phyloP scores from a whole-genome alignment of 257 asterid genomes.

The Striga asiatica region DNA sequence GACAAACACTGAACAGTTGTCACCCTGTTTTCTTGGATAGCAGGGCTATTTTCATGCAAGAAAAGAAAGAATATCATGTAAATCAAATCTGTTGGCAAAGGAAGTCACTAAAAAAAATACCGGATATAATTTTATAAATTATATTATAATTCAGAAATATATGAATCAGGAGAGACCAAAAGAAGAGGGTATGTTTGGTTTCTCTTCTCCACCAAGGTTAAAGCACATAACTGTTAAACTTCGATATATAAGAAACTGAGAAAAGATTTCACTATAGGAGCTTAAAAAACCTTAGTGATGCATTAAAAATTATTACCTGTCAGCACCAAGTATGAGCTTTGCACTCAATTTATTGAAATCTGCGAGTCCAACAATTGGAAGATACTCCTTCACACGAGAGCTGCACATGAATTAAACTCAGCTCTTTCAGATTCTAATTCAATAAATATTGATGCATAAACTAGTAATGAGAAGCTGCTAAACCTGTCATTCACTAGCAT shows the following conservation, averaged over 20 bases:
- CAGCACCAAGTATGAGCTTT: slow-evolving; percentile 84
- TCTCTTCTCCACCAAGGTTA: slow-evolving; percentile 1
- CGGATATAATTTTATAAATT: background rate
- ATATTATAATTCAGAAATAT: background rate
- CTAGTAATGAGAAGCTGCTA: background rate
- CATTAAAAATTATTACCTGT: slow-evolving; percentile 43
- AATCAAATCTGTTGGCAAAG: slow-evolving; percentile 1
- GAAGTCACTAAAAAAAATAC: background rate
- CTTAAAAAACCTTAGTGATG: background rate
- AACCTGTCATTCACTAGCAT: slow-evolving; percentile 72
- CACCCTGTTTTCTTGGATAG: slow-evolving; percentile 81
- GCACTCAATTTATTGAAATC: slow-evolving; percentile 91
- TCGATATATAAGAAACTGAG: background rate
- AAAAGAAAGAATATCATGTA: slow-evolving; percentile 5
- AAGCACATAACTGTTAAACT: background rate
- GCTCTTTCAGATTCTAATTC: background rate
- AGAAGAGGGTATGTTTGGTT: too few species aligned
- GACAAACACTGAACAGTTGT: slow-evolving; percentile 98
- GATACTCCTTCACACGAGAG: slow-evolving; percentile 83
- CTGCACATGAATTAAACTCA: slow-evolving; percentile 30
- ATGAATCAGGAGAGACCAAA: background rate
- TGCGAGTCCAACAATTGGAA: slow-evolving; percentile 79
- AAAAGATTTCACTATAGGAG: background rate
- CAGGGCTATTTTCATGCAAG: slow-evolving; percentile 58
- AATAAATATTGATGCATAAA: slow-evolving; percentile 4